phyloP scores from a whole-genome alignment of 73 alveolate genomes.

The Diophrys appendiculata region DNA sequence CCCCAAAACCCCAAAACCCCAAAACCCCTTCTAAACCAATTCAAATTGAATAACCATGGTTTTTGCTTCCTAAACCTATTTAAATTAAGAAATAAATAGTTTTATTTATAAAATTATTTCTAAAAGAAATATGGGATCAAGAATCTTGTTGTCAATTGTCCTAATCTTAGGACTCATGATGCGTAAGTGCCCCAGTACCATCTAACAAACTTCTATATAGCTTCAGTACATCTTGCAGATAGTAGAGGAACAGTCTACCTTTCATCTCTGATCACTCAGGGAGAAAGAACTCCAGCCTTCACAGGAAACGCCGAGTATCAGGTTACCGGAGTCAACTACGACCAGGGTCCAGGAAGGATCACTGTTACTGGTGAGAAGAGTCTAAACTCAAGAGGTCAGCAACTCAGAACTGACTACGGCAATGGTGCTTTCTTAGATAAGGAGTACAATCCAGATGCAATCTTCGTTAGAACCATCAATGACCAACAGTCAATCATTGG shows the following conservation, averaged over 20 bases:
- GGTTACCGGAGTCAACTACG: slow-evolving; percentile 18
- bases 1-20: slow-evolving; percentile 29
- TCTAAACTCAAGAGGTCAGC: slow-evolving; percentile 5
- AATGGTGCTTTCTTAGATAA: slow-evolving; percentile 1
- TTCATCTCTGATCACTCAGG: slow-evolving; percentile 20
- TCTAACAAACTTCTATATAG: slow-evolving; percentile 6
- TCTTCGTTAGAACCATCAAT: slow-evolving; percentile 17
- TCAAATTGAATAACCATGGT: not conserved
- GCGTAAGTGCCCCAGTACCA: not conserved
- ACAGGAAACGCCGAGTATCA: slow-evolving; percentile 13
- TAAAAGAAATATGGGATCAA: slow-evolving; percentile 18
- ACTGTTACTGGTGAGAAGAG: slow-evolving; percentile 21
- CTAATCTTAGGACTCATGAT: not conserved
- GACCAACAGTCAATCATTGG: slow-evolving; percentile 26
- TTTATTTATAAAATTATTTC: slow-evolving; percentile 13
- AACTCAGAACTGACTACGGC: not conserved
- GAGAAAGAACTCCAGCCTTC: slow-evolving; percentile 19
- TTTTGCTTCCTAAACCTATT: not conserved
- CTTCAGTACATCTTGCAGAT: not conserved
- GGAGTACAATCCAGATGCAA: not conserved
- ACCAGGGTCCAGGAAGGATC: slow-evolving; percentile 14
- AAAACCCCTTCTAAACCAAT: not conserved
- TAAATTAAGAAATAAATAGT: slow-evolving; percentile 3
- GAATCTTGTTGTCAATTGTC: slow-evolving; percentile 11
- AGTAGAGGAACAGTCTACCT: not conserved